Evolutionary conservation across 2,329 filamentous ascomycete genomes (phyloP), one percentile per base, ranked within the genome.

Genomic region (Nannizzia gypsea): DNA sequence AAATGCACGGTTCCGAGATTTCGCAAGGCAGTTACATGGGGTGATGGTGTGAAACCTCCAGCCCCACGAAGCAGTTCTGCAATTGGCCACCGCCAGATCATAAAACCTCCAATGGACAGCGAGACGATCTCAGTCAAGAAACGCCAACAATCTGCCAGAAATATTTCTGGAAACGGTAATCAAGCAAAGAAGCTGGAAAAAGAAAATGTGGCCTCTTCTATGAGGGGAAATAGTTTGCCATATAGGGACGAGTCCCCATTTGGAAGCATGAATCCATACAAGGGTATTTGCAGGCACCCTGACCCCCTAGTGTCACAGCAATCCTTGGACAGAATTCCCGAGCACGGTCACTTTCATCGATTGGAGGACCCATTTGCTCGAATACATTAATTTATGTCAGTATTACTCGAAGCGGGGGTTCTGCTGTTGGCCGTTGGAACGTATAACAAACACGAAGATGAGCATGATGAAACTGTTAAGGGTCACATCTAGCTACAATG

Each of bases 1-100:
- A 61, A 64, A 36, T 69, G 69, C 46, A 67, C 64, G 9, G 58
- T 70, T 44, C 42, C 64, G 1, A 61, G 62, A 28, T 59, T 57
- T 42, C 50, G 36, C 1, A 44, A 34, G 24, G 40, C 31, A 34
- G 38, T 57, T 20, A 34, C 34, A n/a, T 57, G 55, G 34, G 38
- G 28, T 42, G 34, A 57, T 22, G 24, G 17, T 34, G 22, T 26
- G 13, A 57, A 34, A 40, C 20, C 22, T 22, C 36, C 55, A 31
- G 3, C 50, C 17, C 50, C 22, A 26, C 44, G 28, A 56, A 56
- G 15, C 15, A 31, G 20, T 22, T 38, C 34, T 13, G 57, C n/a
- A 56, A 48, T 31, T 17, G 13, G 9, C 2, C 50, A 20, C 20
- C 20, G 15, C n/a, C 50, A 54, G 26, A 20, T 9, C 50, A 17